Percentiles rank a stretch among this genome's conserved stretches.
These are phyloP conservation scores for Aristolochia californica DNA, from an alignment of 164 flowering plant genomes.

Conservation along the genomic window DNA sequence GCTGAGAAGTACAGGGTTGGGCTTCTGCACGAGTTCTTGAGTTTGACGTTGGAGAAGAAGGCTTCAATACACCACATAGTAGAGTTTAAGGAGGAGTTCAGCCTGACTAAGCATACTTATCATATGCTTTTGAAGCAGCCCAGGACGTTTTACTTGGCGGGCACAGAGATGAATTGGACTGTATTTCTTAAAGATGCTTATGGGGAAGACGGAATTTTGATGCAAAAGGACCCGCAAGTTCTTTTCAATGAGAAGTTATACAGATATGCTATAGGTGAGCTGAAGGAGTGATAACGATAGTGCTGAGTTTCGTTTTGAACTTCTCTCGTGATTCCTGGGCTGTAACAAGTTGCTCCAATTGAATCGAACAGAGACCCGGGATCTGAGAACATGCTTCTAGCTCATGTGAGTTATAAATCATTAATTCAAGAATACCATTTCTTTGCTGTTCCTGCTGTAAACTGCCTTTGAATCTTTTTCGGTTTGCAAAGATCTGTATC, in stretches of 20 bases:
- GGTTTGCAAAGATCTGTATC: no score
- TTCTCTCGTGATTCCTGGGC: no score
- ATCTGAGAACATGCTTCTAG: no score
- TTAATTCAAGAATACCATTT: no score
- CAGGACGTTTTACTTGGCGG: constrained; percentile 12
- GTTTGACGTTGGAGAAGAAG: constrained; percentile 88
- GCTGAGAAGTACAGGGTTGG: constrained; percentile 87
- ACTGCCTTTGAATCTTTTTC: no score
- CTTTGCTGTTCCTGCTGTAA: no score
- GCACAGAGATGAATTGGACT: constrained; percentile 55
- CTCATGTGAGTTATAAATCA: no score
- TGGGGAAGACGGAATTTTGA: constrained; percentile 18
- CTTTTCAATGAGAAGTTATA: constrained; percentile 15
- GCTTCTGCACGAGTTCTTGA: constrained; percentile 72
- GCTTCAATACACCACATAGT: constrained; percentile 81
- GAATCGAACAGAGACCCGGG: no score
- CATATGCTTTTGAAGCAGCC: constrained; percentile 25
- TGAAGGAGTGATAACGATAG: not conserved
- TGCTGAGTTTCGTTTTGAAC: not conserved
- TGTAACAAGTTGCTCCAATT: no score
- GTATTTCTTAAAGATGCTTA: constrained; percentile 79
- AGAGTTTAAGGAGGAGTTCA: constrained; percentile 46
- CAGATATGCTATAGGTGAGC: constrained; percentile 3
- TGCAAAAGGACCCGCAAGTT: constrained; percentile 17
- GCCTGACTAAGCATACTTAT: constrained; percentile 81